Evolutionary conservation across 1,284 basidiomycete genomes (phyloP).

Genomic region (Rhodotorula sp.): DNA sequence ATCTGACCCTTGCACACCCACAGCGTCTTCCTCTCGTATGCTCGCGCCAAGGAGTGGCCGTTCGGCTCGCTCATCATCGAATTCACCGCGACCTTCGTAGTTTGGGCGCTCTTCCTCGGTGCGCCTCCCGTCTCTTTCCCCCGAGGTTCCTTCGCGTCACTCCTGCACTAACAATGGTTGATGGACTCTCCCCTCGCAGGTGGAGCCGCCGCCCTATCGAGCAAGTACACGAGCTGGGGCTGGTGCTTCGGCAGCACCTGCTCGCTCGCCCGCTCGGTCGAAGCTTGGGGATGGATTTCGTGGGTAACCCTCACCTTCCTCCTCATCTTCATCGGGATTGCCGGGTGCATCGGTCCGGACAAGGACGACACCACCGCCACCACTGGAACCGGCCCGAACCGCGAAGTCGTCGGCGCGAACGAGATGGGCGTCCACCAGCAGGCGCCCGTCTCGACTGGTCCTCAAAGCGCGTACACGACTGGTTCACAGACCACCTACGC

Average conservation of each 20-base stretch:
- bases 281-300: conserved; percentile 31
- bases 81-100: conserved; percentile 3
- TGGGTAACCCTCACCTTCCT: conserved; percentile 29
- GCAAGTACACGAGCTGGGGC: not conserved
- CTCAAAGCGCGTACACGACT: not conserved
- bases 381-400: not conserved
- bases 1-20: not conserved
- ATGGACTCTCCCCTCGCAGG: not conserved
- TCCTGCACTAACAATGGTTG: not conserved
- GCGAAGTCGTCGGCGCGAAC: not conserved
- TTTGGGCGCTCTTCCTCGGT: conserved; percentile 29
- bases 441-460: not conserved
- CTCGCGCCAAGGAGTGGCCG: not conserved
- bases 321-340: conserved; percentile 8
- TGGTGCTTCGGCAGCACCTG: conserved; percentile 11
- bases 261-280: conserved; percentile 10
- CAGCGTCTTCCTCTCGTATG: not conserved
- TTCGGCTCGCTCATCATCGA: conserved; percentile 12
- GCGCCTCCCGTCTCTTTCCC: not conserved
- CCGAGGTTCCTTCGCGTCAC: too few relatives aligned
- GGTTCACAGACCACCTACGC: not conserved
- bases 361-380: not conserved
- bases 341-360: conserved; percentile 1
- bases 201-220: conserved; percentile 18
- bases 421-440: not conserved